phyloP scores from a whole-genome alignment of 176 grass and related monocot genomes.

The barley (Hordeum vulgare) region MorexV3_pseudomolecules_assembly NC_058522.1:114021681-114022180 shows the following conservation, averaged over 20 bases:
- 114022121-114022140: not conserved
- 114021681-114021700: not conserved
- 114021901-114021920: slow-evolving; percentile 61
- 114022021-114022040: slow-evolving; percentile 9
- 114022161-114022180: not conserved
- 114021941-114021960: slow-evolving; percentile 72
- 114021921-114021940: slow-evolving; percentile 83
- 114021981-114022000: slow-evolving; percentile 78
- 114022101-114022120: slow-evolving; percentile 14
- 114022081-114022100: no score
- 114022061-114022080: no score
- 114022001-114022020: slow-evolving; percentile 68
- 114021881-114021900: slow-evolving; percentile 56
- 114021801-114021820: not conserved
- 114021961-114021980: slow-evolving; percentile 78
- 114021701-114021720: not conserved
- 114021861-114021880: not conserved
- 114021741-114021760: not conserved
- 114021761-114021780: not conserved
- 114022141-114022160: not conserved
- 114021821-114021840: slow-evolving; percentile 8
- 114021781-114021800: not conserved
- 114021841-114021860: not conserved
- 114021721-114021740: not conserved
- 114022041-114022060: not conserved